Base-by-base conservation (phyloP, 2,329 filamentous ascomycete genomes). In the Epicoccum nigrum region DNA sequence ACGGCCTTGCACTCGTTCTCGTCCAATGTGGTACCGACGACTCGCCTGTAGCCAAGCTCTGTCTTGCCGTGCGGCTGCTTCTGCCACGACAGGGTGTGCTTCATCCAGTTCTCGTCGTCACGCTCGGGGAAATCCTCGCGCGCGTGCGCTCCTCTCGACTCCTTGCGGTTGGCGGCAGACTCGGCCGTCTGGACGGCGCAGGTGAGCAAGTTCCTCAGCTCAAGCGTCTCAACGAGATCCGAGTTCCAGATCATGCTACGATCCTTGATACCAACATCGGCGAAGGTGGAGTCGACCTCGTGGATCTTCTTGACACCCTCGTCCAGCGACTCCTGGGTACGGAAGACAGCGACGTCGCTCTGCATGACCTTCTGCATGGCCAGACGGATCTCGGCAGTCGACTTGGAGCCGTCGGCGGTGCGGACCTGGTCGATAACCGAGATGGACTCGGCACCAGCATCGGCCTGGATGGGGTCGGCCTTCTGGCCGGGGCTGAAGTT, bases 161-260 rank as follows among this genome's bases (percentile, higher is more conserved):
- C 94, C 83, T 96, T 96, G 73, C 94, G 87, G 79, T 93, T 93
- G 52, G 92, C 90, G 58, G 94, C 94, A 25, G 92, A 85, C 65
- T 87, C 84, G 57, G 94, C 94, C 43, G 94, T 97, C 87, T 99
- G 94, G 39, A 89, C 85, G 85, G 92, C 93, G 86, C 94, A 97
- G 70, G 94, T 97, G 73, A 99, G 81, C 70, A 99, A 78, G 77
- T 99, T 99, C 71, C 92, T 85, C 71, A 97, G 82, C 79, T 99
- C 94, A 49, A 99, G 86, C 7, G 93, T 96, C 83, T 97, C 93
- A 56, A 96, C 91, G 31, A 97, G 85, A 72, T 97, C 93, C 19
- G 90, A 92, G 86, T 97, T 97, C 93, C 93, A 97, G 81, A 97
- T 97, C 93, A 97, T 97, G 83, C 90, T 95, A 77, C 94, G 89